phyloP scores from a whole-genome alignment of 2,329 filamentous ascomycete genomes.

The Scytalidium sp. region DNA sequence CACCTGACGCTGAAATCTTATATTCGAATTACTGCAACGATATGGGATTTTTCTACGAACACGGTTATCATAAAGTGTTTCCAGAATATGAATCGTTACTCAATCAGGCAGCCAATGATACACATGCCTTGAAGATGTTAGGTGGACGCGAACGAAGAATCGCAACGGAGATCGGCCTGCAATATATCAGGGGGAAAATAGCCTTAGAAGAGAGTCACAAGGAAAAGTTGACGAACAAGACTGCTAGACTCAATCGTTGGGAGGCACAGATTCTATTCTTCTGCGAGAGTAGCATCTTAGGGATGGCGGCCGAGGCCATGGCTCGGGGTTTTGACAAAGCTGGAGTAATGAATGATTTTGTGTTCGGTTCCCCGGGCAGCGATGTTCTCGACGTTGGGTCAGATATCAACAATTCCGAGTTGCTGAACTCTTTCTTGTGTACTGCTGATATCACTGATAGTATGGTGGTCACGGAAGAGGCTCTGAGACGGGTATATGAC shows the following conservation, averaged over 20 bases:
- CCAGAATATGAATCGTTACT: slow-evolving; percentile 18
- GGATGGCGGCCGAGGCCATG: slow-evolving; percentile 34
- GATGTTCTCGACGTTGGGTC: slow-evolving; percentile 21
- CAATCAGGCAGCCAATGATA: slow-evolving; percentile 5
- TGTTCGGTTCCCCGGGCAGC: slow-evolving; percentile 21
- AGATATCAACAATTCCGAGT: slow-evolving; percentile 19
- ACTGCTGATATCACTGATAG: slow-evolving; percentile 19
- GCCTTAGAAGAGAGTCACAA: slow-evolving; percentile 16
- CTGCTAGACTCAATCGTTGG: slow-evolving; percentile 15
- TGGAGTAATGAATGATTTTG: slow-evolving; percentile 19
- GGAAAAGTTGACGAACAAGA: slow-evolving; percentile 10
- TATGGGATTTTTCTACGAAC: slow-evolving; percentile 24
- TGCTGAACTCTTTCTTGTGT: slow-evolving; percentile 24
- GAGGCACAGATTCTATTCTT: slow-evolving; percentile 27
- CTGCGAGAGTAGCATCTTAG: slow-evolving; percentile 35
- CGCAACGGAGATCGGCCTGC: slow-evolving; percentile 12
- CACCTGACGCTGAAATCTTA: slow-evolving; percentile 18
- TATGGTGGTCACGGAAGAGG: slow-evolving; percentile 20
- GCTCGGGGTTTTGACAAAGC: slow-evolving; percentile 20
- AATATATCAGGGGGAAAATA: slow-evolving; percentile 22
- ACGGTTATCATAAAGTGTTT: slow-evolving; percentile 21
- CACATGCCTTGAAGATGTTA: slow-evolving; percentile 8
- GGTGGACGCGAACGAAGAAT: slow-evolving; percentile 15
- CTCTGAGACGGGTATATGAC: slow-evolving; percentile 21
- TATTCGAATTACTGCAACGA: slow-evolving; percentile 23